Evolutionary conservation across 148 eudicot species (phyloP).

Genomic region (Silene uniflora): DNA sequence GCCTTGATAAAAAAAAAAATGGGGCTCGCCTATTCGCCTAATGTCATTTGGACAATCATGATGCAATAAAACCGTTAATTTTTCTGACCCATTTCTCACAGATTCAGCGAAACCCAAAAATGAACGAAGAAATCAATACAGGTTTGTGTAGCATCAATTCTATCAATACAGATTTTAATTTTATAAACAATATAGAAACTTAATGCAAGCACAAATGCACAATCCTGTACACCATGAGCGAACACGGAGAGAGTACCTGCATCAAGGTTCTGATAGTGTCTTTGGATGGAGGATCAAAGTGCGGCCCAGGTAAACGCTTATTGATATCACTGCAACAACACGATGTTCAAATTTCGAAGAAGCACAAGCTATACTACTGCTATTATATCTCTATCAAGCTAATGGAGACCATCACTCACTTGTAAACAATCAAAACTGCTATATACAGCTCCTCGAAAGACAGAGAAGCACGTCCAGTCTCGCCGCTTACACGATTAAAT

Average conservation of each 20-base stretch:
- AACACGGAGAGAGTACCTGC: constrained; percentile 39
- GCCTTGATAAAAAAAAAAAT: no score
- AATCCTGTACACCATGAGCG: background rate
- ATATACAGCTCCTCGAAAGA: constrained; percentile 86
- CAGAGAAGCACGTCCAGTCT: constrained; percentile 47
- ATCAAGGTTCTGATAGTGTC: constrained; percentile 56
- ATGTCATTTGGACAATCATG: no score
- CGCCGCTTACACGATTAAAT: no score
- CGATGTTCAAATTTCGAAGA: background rate
- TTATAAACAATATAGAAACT: background rate
- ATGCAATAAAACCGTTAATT: no score
- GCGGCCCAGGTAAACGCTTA: constrained; percentile 85
- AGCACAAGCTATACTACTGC: background rate
- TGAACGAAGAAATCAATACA: no score
- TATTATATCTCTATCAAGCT: background rate
- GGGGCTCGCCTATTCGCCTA: no score
- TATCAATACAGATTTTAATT: background rate
- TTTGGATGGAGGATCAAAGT: constrained; percentile 88
- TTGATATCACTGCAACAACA: constrained; percentile 65
- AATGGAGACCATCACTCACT: constrained; percentile 38
- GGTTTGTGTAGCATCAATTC: no score
- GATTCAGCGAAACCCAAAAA: no score
- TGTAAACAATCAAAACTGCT: constrained; percentile 78
- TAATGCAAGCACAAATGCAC: background rate
- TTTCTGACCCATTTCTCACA: no score